A percentile compares a stretch with the other conserved stretches of the same genome.
Evolutionary conservation across 495 filamentous ascomycete genomes (phyloP).

Genomic region (Paragyromitra xinjiangensis): DNA sequence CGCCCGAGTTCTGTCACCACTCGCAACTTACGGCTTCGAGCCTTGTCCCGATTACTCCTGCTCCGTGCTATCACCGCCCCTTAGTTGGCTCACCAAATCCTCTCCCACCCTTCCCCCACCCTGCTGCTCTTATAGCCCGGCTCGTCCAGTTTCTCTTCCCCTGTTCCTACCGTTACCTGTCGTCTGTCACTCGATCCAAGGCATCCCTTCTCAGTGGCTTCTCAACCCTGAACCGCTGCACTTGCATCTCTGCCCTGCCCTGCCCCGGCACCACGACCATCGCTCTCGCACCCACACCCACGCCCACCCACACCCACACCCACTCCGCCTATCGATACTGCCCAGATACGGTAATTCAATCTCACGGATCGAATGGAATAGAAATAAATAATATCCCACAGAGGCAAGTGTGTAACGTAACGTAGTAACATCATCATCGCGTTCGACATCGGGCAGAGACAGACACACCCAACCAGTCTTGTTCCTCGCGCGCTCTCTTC

Average conservation of each 20-base stretch:
- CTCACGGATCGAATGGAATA: constrained; percentile 40
- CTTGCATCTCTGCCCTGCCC: constrained; percentile 36
- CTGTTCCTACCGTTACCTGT: constrained; percentile 56
- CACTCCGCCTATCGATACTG: constrained; percentile 25
- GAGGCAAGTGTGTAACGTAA: constrained; percentile 53
- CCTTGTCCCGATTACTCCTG: constrained; percentile 50
- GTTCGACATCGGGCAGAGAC: constrained; percentile 31
- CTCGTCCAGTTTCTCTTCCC: constrained; percentile 54
- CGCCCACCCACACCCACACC: constrained; percentile 5
- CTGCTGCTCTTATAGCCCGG: constrained; percentile 56
- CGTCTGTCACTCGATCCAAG: constrained; percentile 53
- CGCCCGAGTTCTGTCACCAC: constrained; percentile 22
- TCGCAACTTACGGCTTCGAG: constrained; percentile 41
- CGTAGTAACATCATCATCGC: constrained; percentile 51
- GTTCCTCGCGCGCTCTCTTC: constrained; percentile 9
- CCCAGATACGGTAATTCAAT: constrained; percentile 43
- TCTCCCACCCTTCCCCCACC: constrained; percentile 38
- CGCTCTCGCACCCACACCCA: constrained; percentile 14
- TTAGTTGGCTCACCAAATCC: constrained; percentile 38
- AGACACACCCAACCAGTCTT: constrained; percentile 25
- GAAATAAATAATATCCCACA: constrained; percentile 26
- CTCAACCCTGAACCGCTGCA: constrained; percentile 49
- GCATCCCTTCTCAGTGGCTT: constrained; percentile 53
- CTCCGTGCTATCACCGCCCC: constrained; percentile 33
- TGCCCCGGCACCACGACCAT: constrained; percentile 31